phyloP scores from a whole-genome alignment of 108 stramenopile genomes.

The Aurantiochytrium sp. region DNA sequence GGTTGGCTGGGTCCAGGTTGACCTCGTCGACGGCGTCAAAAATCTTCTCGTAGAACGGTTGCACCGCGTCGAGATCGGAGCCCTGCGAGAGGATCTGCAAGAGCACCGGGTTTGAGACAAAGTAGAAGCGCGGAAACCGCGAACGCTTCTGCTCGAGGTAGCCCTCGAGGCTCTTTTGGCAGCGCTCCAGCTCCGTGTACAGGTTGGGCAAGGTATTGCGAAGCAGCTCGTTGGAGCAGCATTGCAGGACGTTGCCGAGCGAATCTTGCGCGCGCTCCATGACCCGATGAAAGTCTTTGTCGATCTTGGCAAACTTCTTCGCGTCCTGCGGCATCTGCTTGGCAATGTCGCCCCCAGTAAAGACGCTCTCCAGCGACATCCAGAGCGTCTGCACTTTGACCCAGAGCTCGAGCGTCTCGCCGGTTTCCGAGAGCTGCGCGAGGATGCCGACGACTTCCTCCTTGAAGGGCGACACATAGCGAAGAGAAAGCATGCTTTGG shows the following conservation, averaged over 20 bases:
- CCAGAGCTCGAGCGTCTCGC: slow-evolving; percentile 62
- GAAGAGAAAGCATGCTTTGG: slow-evolving; percentile 53
- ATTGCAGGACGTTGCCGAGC: slow-evolving; percentile 36
- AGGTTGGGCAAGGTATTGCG: slow-evolving; percentile 56
- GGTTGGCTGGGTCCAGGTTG: slow-evolving; percentile 42
- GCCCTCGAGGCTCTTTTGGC: slow-evolving; percentile 64
- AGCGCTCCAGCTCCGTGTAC: slow-evolving; percentile 60
- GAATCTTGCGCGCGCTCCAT: slow-evolving; percentile 54
- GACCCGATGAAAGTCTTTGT: slow-evolving; percentile 64
- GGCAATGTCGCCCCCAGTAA: slow-evolving; percentile 66
- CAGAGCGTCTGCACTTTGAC: slow-evolving; percentile 62
- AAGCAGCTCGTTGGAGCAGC: slow-evolving; percentile 58
- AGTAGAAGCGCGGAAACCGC: slow-evolving; percentile 66
- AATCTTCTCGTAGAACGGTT: slow-evolving; percentile 67
- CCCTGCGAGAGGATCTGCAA: slow-evolving; percentile 65
- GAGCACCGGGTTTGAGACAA: slow-evolving; percentile 64
- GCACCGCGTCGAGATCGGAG: slow-evolving; percentile 59
- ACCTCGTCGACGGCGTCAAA: slow-evolving; percentile 59
- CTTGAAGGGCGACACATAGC: slow-evolving; percentile 52
- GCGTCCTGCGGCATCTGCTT: slow-evolving; percentile 68
- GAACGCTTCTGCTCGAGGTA: slow-evolving; percentile 66
- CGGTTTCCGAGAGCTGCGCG: slow-evolving; percentile 55
- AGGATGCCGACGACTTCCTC: slow-evolving; percentile 46
- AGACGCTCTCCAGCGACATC: slow-evolving; percentile 62
- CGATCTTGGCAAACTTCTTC: slow-evolving; percentile 63